Evolutionary conservation across 2,329 filamentous ascomycete species (phyloP).

Genomic region (Colletotrichum sp.): DNA sequence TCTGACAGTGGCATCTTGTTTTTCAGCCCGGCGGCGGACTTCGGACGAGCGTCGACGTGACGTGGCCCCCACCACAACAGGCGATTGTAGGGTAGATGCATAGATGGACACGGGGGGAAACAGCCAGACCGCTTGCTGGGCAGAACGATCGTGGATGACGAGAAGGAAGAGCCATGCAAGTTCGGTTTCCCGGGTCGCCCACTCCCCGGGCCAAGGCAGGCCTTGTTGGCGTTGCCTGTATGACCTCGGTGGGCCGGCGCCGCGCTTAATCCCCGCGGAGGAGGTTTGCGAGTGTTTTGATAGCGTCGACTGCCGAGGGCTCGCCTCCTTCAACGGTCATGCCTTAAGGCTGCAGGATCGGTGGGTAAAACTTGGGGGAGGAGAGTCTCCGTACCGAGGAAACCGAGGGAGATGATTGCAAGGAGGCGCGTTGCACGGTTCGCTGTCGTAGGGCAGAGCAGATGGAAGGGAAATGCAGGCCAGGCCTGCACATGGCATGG

Average conservation of each 20-base stretch:
- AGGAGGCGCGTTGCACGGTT: not conserved
- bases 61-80: not conserved
- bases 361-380: not conserved
- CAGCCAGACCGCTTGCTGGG: no score
- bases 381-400: not conserved
- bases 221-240: not conserved
- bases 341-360: not conserved
- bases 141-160: not conserved
- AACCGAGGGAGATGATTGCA: not conserved
- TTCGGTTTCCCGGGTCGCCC: not conserved
- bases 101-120: not conserved
- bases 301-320: not conserved
- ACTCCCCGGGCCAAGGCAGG: not conserved
- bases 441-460: not conserved
- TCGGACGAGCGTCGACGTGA: not conserved
- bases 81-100: not conserved
- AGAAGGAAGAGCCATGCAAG: not conserved
- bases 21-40: not conserved
- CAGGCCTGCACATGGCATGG: not conserved
- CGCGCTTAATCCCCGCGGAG: not conserved
- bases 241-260: not conserved
- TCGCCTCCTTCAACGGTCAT: not conserved
- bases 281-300: not conserved
- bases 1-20: not conserved
- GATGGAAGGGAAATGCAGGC: not conserved